Conservation (phyloP, 2,329 filamentous ascomycete genomes). For the Colletotrichum endophyticum region DNA sequence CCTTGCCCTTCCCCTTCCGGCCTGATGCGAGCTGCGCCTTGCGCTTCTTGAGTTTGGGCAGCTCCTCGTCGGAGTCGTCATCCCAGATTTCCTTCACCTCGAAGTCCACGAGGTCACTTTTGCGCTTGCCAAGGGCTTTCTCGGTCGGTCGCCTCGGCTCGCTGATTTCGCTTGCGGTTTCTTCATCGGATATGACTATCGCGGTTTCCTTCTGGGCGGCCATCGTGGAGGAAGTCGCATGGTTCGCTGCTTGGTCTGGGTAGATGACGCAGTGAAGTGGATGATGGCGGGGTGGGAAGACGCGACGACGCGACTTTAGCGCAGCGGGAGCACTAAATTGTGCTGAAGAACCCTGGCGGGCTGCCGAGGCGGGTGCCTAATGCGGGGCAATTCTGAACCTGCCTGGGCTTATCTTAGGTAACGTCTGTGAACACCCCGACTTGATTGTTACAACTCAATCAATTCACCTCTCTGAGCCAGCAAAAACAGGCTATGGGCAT, state of each 20-base stretch:
- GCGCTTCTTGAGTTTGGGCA: slow-evolving; percentile 68
- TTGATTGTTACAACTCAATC: neutral
- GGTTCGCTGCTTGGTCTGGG: neutral
- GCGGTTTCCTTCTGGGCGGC: neutral
- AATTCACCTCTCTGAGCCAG: no score
- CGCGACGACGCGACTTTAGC: slow-evolving; percentile 9
- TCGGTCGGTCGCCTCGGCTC: neutral
- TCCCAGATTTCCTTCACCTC: slow-evolving; percentile 57
- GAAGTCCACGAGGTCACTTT: slow-evolving; percentile 35
- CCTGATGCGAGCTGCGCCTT: slow-evolving; percentile 45
- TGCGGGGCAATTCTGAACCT: neutral
- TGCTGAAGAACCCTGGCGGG: neutral
- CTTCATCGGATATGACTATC: slow-evolving; percentile 10
- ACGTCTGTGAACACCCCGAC: neutral
- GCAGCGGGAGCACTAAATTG: neutral
- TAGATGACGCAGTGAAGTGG: neutral
- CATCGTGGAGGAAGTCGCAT: neutral
- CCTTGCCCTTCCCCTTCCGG: slow-evolving; percentile 39
- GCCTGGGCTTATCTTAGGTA: neutral
- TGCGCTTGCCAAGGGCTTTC: slow-evolving; percentile 38
- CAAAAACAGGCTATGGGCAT: no score
- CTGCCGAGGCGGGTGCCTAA: neutral
- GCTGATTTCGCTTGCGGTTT: neutral
- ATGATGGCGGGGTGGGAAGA: neutral
- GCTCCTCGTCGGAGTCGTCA: slow-evolving; percentile 65